Conservation (phyloP, 352 stramenopile genomes). For the Pythium chondricola region DNA sequence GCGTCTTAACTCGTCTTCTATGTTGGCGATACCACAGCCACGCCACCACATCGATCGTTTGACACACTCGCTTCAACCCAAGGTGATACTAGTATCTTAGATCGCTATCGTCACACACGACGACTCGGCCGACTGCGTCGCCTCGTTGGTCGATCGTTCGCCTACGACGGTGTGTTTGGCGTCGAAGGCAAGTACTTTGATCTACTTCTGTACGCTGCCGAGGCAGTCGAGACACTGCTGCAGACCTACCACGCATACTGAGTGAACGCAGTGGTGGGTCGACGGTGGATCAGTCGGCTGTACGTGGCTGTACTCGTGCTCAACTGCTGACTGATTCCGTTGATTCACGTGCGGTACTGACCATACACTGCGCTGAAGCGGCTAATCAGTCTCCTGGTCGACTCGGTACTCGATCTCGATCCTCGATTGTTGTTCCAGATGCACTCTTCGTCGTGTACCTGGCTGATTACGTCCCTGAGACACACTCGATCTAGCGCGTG, state of each 20-base stretch:
- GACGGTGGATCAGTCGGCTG: slow-evolving; percentile 18
- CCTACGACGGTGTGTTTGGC: slow-evolving; percentile 15
- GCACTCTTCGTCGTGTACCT: slow-evolving; percentile 4
- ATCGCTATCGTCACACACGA: too few species aligned
- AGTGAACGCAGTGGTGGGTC: slow-evolving; percentile 23
- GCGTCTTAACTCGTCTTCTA: not conserved
- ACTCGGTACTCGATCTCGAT: slow-evolving; percentile 9
- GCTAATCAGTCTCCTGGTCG: slow-evolving; percentile 2
- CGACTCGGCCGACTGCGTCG: too few species aligned
- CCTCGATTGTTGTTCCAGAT: slow-evolving; percentile 2
- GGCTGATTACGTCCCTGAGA: not conserved
- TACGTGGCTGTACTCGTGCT: slow-evolving; percentile 17
- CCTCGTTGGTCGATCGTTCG: too few species aligned
- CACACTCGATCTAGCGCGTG: not conserved
- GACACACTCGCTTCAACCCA: too few species aligned
- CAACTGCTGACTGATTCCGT: slow-evolving; percentile 4
- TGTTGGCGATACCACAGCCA: not conserved
- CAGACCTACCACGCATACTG: slow-evolving; percentile 29
- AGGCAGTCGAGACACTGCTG: slow-evolving; percentile 22
- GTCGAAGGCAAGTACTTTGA: slow-evolving; percentile 21
- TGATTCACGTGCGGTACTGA: slow-evolving; percentile 1
- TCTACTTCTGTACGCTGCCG: slow-evolving; percentile 7
- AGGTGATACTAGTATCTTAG: too few species aligned
- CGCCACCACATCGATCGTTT: too few species aligned
- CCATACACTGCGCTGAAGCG: not conserved